Base-by-base conservation (phyloP, 306 rosid genomes). In the Vicia villosa region DNA sequence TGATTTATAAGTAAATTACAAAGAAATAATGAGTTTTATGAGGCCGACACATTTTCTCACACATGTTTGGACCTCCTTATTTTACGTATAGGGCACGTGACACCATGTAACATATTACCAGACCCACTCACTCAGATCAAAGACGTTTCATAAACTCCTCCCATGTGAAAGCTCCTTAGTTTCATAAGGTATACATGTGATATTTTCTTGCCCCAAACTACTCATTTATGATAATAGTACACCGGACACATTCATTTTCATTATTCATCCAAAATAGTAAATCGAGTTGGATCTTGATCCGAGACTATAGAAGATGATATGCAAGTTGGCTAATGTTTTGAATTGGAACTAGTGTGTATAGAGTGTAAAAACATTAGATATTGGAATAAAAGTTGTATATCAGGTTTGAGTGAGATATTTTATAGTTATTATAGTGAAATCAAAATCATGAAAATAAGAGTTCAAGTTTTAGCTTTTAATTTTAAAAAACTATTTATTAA, bases 81-180 rank as follows among this genome's bases (percentile, higher is more conserved):
- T 89, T 83, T 77, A 74, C 78, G 94, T 81, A 46, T 72, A 45
- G 5, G 79, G 80, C 94, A 90, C 91, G 88, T 85, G 91, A 82
- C 41, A 69, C 46, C 50, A 16, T 41, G 22, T 20, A 55, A 13
- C 76, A 61, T 68, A 60, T 70, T 68, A 56, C 54, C 26, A 4
- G 40, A 21, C 24, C 28, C 56, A 61, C 62, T 60, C 43, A 38
- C 6, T 43, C 26, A 50, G 46, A 41, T 40, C 0, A 22, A 64
- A 72, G 36, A 69, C 72, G 43, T 66, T 66, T 28, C 58, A 67
- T 13, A 73, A 74, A 68, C 76, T 79, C 79, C 69, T 19, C 74
- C 88, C 86, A 83, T 56, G 77, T 70, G 81, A 70, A 10, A 6
- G 30, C 8, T 5, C 75, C 54, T 74, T 51, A 41, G 66, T 16